Conservation (phyloP, 768 basidiomycete species). For the Xerocomellus chrysenteron region DNA sequence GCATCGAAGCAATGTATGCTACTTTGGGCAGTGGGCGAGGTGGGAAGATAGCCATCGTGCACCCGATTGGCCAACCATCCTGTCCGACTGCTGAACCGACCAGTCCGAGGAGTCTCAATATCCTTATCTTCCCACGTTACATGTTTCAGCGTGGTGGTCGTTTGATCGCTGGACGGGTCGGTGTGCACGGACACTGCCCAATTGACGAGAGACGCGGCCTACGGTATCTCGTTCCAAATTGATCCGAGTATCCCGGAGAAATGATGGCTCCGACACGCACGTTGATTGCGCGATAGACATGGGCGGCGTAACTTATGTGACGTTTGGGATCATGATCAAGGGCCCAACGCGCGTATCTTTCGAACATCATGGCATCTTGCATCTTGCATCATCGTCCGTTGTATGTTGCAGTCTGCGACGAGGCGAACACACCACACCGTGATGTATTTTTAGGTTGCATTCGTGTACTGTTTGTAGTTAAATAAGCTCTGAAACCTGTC, state of each 20-base stretch:
- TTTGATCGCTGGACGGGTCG: background rate
- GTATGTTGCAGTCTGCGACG: no score
- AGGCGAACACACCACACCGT: no score
- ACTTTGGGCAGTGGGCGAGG: background rate
- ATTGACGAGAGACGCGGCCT: no score
- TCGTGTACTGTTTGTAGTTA: no score
- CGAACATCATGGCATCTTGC: no score
- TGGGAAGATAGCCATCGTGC: constrained; percentile 1
- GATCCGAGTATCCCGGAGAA: background rate
- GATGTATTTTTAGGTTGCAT: no score
- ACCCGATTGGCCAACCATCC: constrained; percentile 1
- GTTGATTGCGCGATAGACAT: background rate
- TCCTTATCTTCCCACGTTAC: background rate
- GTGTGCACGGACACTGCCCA: no score
- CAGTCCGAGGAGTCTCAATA: background rate
- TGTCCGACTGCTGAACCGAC: background rate
- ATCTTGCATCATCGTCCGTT: no score
- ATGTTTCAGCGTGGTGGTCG: background rate
- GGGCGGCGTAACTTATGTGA: no score
- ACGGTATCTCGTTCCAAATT: no score
- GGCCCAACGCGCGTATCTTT: no score
- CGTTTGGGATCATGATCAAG: no score
- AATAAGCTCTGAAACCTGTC: background rate
- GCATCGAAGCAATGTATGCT: background rate
- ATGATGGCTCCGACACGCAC: background rate